A percentile compares a stretch with the other conserved stretches of the same genome.
These are phyloP conservation scores for Thalassiosira livingstoniorum DNA, from an alignment of 352 stramenopile genomes.

Conservation along the genomic window DNA sequence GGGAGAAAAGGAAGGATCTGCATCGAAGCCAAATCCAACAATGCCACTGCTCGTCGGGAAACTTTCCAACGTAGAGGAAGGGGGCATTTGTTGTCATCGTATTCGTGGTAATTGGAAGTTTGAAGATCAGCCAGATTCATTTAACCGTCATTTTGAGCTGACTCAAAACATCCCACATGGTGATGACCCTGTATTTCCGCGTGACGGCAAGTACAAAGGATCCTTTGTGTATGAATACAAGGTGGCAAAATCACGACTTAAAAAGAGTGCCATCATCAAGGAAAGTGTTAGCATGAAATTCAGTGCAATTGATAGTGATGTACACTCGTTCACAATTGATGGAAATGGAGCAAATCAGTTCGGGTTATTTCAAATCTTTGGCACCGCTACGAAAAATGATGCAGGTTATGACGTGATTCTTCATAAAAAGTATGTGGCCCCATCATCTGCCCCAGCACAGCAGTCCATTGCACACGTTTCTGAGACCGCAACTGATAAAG, in stretches of 20 bases:
- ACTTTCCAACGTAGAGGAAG: background rate
- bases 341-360: conserved; percentile 3
- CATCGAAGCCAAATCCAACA: too few species aligned
- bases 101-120: background rate
- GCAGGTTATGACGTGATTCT: background rate
- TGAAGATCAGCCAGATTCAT: background rate
- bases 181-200: background rate
- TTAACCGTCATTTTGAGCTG: background rate
- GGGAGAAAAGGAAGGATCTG: too few species aligned
- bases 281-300: background rate
- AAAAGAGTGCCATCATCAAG: background rate
- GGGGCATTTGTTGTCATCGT: conserved; percentile 1
- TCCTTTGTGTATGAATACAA: conserved; percentile 6
- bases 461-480: too few species aligned
- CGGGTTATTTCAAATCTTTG: background rate
- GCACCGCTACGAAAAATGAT: background rate
- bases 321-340: background rate
- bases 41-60: background rate
- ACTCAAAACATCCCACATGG: background rate
- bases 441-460: background rate
- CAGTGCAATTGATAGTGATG: background rate
- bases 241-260: background rate
- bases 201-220: background rate
- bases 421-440: conserved; percentile 3
- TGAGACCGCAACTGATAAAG: too few species aligned